phyloP scores from a whole-genome alignment of 164 flowering plant genomes.

The Nymphaea thermarum region DNA sequence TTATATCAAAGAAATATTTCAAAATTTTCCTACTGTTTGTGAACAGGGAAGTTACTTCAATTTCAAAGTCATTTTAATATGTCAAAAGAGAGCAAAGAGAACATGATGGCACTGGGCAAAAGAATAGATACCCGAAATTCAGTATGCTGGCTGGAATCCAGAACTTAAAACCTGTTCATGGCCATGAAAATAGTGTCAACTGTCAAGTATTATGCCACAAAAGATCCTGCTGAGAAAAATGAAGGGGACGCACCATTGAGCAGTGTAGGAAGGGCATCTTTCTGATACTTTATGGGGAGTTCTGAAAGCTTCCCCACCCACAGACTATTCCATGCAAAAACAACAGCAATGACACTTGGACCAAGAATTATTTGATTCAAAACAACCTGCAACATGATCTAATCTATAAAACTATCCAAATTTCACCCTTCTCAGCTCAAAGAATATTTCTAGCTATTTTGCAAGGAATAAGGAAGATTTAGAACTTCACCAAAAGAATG shows the following conservation, averaged over 20 bases:
- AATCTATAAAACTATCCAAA: neutral
- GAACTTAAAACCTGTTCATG: slow-evolving; percentile 23
- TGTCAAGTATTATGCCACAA: slow-evolving; percentile 3
- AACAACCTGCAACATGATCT: slow-evolving; percentile 39
- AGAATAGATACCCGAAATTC: slow-evolving; percentile 62
- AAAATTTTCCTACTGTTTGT: neutral
- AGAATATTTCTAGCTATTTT: neutral
- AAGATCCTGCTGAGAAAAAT: slow-evolving; percentile 1
- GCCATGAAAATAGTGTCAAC: neutral
- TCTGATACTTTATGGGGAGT: slow-evolving; percentile 70
- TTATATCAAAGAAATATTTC: too few species aligned
- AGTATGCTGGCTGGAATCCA: slow-evolving; percentile 59
- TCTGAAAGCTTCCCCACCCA: slow-evolving; percentile 76
- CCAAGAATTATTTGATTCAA: slow-evolving; percentile 86
- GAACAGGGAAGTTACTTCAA: neutral
- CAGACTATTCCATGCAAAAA: slow-evolving; percentile 92
- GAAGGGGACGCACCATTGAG: slow-evolving; percentile 37
- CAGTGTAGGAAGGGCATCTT: slow-evolving; percentile 81
- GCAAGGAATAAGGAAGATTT: too few species aligned
- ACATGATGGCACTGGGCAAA: neutral
- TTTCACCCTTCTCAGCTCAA: neutral
- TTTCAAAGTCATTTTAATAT: neutral
- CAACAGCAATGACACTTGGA: slow-evolving; percentile 80
- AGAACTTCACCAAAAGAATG: too few species aligned
- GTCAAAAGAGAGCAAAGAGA: neutral